These are phyloP conservation scores for Fagus crenata DNA, from an alignment of 306 rosid genomes.

Conservation along the genomic window DNA sequence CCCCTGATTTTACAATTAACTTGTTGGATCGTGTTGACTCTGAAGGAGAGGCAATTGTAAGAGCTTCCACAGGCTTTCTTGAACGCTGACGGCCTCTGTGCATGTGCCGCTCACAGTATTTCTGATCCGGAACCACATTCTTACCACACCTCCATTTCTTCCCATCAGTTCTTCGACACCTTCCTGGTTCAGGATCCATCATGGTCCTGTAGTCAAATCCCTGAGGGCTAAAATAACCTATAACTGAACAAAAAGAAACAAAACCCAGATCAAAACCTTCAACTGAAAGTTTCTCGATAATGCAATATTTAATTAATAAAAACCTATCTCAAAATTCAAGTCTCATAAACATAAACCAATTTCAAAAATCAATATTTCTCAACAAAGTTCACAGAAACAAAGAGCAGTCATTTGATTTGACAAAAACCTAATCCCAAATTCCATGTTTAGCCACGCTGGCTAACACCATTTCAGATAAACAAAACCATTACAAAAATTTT, in stretches of 20 bases:
- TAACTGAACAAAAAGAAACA: constrained; percentile 34
- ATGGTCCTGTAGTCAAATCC: constrained; percentile 40
- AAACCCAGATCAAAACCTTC: constrained; percentile 19
- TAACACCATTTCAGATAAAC: neutral
- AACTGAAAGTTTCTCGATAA: neutral
- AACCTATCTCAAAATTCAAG: constrained; percentile 7
- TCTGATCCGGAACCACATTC: constrained; percentile 46
- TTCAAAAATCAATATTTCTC: neutral
- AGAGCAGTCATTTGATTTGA: neutral
- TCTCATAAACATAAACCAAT: neutral
- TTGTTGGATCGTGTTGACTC: constrained; percentile 32
- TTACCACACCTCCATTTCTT: constrained; percentile 86
- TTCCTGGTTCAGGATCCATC: constrained; percentile 62
- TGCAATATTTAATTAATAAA: constrained; percentile 1
- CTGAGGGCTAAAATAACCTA: constrained; percentile 28
- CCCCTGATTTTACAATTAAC: constrained; percentile 17
- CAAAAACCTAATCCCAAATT: neutral
- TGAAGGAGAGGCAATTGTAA: constrained; percentile 39
- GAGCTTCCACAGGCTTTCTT: constrained; percentile 97
- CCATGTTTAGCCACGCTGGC: no score
- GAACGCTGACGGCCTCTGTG: constrained; percentile 95
- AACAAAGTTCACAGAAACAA: neutral
- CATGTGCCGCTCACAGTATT: constrained; percentile 80
- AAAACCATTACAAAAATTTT: neutral
- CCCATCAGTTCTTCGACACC: constrained; percentile 96